Base-by-base conservation (phyloP, 345 rosid genomes). In the Isatis tinctoria region DNA sequence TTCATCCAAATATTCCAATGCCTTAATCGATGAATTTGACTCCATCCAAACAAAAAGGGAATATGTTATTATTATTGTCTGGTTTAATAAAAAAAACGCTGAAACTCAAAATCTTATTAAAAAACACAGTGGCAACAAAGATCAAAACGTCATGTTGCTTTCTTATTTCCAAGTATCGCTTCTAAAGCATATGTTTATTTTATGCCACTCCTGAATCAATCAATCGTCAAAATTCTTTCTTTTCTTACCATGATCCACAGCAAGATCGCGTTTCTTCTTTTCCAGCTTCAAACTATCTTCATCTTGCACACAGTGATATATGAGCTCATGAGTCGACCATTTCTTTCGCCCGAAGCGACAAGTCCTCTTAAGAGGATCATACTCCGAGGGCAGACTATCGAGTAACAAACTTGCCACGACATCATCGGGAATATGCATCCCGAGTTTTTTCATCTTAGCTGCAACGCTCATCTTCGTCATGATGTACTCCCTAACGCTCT, bases 291-390 rank as follows among this genome's bases (percentile, higher is more conserved):
- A 6, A 5, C 17, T 20, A 8, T 73, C 70, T 32, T 41, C 70
- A n/a, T 20, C 28, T 41, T 40, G 56, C 56, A 63, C 56, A 73
- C 64, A 63, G 10, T 73, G 22, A 24, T 2, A 33, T 26, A 73
- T 65, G 48, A 73, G 71, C 35, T 73, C 71, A 64, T 73, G 71
- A 73, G 65, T 44, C 22, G 77, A 65, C 76, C 70, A 60, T 4
- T 36, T 40, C 4, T 8, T 37, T 0, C 4, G 13, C 7, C 6
- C n/a, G n/a, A 6, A 1, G 44, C 18, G 3, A 41, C 30, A 40
- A 72, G 3, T 30, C 41, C 0, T 28, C 63, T 33, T 54, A 22
- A 73, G 39, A 8, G 1, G 28, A 54, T 43, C 37, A 73, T 22
- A 64, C 65, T 73, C 65, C 9, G 70, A 61, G 27, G 77, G 77